Evolutionary conservation across 2,329 filamentous ascomycete species (phyloP).

Genomic region (Mycosphaerella arachidis): DNA sequence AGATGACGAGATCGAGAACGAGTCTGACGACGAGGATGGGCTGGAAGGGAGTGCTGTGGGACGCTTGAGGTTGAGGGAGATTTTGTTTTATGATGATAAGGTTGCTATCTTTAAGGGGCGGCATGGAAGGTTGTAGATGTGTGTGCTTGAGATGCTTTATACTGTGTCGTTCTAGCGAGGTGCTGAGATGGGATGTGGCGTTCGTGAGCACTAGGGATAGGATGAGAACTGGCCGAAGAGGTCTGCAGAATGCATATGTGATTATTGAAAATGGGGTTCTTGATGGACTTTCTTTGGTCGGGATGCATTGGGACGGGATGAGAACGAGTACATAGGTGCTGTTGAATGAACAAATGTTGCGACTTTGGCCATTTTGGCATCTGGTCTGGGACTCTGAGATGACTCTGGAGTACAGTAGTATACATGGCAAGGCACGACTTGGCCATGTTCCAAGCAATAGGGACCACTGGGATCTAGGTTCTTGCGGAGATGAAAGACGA

Average conservation of each 20-base stretch:
- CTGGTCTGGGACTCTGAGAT: too few relatives aligned
- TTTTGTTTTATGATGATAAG: conserved; percentile 80
- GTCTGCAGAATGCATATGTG: neutral
- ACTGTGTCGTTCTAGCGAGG: neutral
- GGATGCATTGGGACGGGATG: neutral
- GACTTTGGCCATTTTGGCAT: neutral
- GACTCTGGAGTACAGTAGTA: too few relatives aligned
- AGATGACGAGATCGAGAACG: conserved; percentile 6
- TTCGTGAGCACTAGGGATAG: neutral
- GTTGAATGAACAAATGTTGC: neutral
- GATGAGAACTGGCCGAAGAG: neutral
- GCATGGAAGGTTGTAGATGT: conserved; percentile 47
- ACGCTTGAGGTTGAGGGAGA: conserved; percentile 65
- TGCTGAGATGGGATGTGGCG: neutral
- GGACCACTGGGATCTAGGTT: neutral
- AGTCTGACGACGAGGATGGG: conserved; percentile 9
- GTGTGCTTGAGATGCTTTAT: neutral
- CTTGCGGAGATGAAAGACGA: neutral
- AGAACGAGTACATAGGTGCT: neutral
- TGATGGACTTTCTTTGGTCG: neutral
- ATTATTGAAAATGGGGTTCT: neutral
- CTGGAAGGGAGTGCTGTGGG: conserved; percentile 12
- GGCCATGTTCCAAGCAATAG: too few relatives aligned
- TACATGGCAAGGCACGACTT: too few relatives aligned
- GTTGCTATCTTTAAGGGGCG: conserved; percentile 75